Evolutionary conservation across 2,329 filamentous ascomycete genomes (phyloP).

Genomic region (Pseudocercospora ulei): DNA sequence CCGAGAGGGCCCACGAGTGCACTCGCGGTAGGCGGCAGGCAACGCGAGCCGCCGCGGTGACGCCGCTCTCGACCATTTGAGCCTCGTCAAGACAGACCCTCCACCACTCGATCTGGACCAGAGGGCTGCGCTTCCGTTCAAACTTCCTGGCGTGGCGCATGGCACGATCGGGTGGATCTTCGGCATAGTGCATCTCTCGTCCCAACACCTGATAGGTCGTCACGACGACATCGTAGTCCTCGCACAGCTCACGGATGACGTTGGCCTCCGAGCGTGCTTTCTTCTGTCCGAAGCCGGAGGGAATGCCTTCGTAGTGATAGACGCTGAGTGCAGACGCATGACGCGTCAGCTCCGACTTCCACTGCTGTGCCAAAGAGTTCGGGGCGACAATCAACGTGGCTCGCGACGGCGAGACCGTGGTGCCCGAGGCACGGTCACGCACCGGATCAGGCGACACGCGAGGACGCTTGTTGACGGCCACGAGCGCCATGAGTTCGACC

Average conservation of each 20-base stretch:
- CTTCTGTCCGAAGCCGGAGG: conserved; percentile 25
- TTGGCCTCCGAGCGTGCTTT: conserved; percentile 32
- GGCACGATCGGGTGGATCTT: conserved; percentile 59
- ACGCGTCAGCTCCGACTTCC: conserved; percentile 50
- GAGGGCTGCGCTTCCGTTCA: conserved; percentile 61
- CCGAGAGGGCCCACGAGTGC: conserved; percentile 87
- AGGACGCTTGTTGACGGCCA: conserved; percentile 52
- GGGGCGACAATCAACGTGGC: conserved; percentile 57
- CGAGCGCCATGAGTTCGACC: conserved; percentile 61
- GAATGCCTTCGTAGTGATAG: conserved; percentile 48
- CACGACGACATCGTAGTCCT: conserved; percentile 49
- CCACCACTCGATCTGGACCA: conserved; percentile 81
- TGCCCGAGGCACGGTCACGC: conserved; percentile 37
- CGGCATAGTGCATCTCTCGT: conserved; percentile 67
- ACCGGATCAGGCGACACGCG: conserved; percentile 26
- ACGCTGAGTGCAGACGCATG: conserved; percentile 51
- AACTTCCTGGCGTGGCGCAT: conserved; percentile 44
- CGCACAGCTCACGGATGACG: conserved; percentile 41
- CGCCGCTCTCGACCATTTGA: conserved; percentile 87
- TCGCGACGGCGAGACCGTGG: conserved; percentile 43
- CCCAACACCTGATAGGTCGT: conserved; percentile 62
- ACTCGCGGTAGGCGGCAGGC: conserved; percentile 69
- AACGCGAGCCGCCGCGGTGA: conserved; percentile 71
- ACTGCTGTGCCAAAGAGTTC: conserved; percentile 52
- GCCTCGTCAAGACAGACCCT: conserved; percentile 64